Conservation (phyloP, 1,284 basidiomycete genomes). For the Hypsizygus ulmarius region DNA sequence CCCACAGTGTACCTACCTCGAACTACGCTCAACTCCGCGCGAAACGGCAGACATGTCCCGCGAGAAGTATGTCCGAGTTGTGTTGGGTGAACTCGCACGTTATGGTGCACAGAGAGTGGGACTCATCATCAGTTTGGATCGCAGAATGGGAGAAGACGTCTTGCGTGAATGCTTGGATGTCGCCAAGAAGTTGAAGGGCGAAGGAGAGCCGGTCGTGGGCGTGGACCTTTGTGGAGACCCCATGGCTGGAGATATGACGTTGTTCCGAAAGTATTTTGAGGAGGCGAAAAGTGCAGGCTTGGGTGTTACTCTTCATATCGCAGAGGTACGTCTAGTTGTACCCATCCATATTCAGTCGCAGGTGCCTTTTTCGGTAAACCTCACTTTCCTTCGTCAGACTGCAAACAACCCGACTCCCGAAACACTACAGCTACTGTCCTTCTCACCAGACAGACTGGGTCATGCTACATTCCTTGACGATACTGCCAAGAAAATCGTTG, state of each 20-base stretch:
- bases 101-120: constrained; percentile 51
- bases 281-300: constrained; percentile 58
- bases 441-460: constrained; percentile 67
- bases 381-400: constrained; percentile 36
- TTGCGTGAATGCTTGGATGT: constrained; percentile 56
- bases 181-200: constrained; percentile 52
- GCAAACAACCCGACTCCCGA: constrained; percentile 52
- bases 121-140: constrained; percentile 71
- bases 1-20: constrained; percentile 66
- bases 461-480: constrained; percentile 81
- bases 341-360: neutral
- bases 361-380: neutral
- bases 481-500: constrained; percentile 54
- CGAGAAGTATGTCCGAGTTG: constrained; percentile 56
- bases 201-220: constrained; percentile 68
- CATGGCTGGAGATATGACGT: constrained; percentile 51
- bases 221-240: constrained; percentile 83
- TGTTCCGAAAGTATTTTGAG: constrained; percentile 52
- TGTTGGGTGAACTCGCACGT: constrained; percentile 63
- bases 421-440: constrained; percentile 61
- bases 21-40: constrained; percentile 72
- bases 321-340: constrained; percentile 52
- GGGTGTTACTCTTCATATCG: constrained; percentile 75
- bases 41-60: constrained; percentile 53
- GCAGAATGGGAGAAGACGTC: constrained; percentile 54